These are phyloP conservation scores for Chaetomium olivaceum DNA, from an alignment of 2,329 filamentous ascomycete species.

Conservation along the genomic window DNA sequence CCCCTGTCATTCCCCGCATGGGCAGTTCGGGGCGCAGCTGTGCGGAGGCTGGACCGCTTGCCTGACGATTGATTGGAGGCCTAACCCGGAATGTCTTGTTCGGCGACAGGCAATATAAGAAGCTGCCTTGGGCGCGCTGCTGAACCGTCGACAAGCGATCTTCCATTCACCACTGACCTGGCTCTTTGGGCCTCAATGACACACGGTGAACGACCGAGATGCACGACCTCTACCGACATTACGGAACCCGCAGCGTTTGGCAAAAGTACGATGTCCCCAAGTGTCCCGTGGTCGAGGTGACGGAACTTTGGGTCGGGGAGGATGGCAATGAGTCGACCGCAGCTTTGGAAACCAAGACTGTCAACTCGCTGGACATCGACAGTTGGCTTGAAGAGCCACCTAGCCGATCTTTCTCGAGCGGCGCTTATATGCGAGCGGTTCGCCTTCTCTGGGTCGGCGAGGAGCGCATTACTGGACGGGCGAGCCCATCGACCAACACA, in stretches of 20 bases:
- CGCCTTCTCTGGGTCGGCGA: neutral
- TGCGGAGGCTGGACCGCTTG: neutral
- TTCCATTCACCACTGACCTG: neutral
- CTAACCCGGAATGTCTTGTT: neutral
- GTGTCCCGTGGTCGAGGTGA: constrained; percentile 27
- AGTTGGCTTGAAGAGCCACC: neutral
- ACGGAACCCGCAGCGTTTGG: constrained; percentile 26
- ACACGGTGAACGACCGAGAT: constrained; percentile 12
- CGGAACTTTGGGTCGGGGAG: constrained; percentile 28
- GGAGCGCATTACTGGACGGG: neutral
- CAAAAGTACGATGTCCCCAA: constrained; percentile 27
- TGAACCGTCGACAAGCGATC: neutral
- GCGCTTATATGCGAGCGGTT: neutral
- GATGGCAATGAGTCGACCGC: neutral
- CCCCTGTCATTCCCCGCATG: constrained; percentile 14
- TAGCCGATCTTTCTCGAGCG: neutral
- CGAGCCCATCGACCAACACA: neutral
- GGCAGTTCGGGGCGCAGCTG: constrained; percentile 9
- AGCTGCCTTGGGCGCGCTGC: neutral
- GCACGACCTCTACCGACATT: constrained; percentile 28
- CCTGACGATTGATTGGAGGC: neutral
- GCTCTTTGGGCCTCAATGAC: neutral
- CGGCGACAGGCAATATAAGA: neutral
- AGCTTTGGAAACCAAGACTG: neutral
- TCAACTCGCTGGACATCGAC: neutral